These are phyloP conservation scores for Neurospora terricola DNA, from an alignment of 495 filamentous ascomycete species.

Conservation along the genomic window DNA sequence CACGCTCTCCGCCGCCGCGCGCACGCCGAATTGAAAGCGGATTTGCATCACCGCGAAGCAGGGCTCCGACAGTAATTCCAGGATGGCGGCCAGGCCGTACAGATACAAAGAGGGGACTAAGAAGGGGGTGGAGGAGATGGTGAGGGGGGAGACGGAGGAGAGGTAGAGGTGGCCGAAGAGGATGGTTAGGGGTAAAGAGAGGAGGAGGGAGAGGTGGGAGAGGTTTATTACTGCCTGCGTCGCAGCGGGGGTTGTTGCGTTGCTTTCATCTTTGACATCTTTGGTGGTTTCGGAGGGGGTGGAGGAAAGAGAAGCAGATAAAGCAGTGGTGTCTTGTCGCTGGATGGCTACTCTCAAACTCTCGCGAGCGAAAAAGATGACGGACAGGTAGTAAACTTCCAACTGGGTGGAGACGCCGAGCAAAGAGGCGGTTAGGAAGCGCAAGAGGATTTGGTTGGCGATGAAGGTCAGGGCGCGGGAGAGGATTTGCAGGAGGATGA, in stretches of 20 bases:
- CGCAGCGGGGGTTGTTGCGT: neutral
- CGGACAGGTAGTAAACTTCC: slow-evolving; percentile 78
- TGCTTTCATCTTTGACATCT: slow-evolving; percentile 3
- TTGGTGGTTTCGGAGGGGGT: neutral
- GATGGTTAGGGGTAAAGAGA: slow-evolving; percentile 56
- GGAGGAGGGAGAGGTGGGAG: slow-evolving; percentile 62
- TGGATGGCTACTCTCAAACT: slow-evolving; percentile 78
- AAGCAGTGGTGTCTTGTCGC: slow-evolving; percentile 45
- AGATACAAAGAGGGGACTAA: slow-evolving; percentile 53
- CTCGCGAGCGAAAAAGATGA: slow-evolving; percentile 87
- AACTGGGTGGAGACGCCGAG: slow-evolving; percentile 81
- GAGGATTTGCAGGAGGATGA: slow-evolving; percentile 75
- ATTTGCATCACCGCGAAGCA: slow-evolving; percentile 77
- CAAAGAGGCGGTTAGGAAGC: slow-evolving; percentile 71
- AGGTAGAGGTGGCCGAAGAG: slow-evolving; percentile 58
- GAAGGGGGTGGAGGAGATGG: slow-evolving; percentile 48
- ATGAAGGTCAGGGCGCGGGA: slow-evolving; percentile 82
- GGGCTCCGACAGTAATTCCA: slow-evolving; percentile 78
- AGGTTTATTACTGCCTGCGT: slow-evolving; percentile 76
- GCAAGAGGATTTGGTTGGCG: slow-evolving; percentile 81
- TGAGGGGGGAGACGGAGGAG: slow-evolving; percentile 37
- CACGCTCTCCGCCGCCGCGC: slow-evolving; percentile 67
- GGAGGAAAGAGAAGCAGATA: neutral
- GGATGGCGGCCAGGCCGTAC: slow-evolving; percentile 62
- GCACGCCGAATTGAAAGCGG: slow-evolving; percentile 64